Evolutionary conservation across 2,329 filamentous ascomycete species (phyloP).

Genomic region (Talaromyces marneffei): DNA sequence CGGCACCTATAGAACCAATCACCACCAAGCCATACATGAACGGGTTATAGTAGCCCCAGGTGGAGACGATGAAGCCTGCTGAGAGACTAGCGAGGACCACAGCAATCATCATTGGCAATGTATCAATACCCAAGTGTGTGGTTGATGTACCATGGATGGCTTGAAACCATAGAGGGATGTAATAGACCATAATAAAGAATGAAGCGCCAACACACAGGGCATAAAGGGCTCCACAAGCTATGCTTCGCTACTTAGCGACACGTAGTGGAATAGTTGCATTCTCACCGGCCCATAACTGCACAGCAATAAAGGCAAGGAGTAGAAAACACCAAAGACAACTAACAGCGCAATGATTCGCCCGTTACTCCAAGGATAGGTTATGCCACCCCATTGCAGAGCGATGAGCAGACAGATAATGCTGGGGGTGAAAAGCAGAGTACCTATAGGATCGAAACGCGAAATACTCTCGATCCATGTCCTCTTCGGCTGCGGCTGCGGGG

Average conservation of each 20-base stretch:
- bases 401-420: constrained; percentile 39
- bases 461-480: neutral
- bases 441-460: constrained; percentile 40
- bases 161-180: constrained; percentile 46
- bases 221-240: constrained; percentile 30
- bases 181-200: constrained; percentile 39
- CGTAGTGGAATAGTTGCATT: constrained; percentile 24
- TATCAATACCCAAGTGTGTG: constrained; percentile 35
- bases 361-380: constrained; percentile 31
- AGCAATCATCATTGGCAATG: constrained; percentile 26
- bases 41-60: constrained; percentile 7
- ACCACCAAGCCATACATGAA: constrained; percentile 3
- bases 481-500: too few relatives aligned
- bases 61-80: neutral
- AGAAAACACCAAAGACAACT: constrained; percentile 39
- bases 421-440: constrained; percentile 36
- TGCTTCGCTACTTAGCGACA: constrained; percentile 33
- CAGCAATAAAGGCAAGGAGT: constrained; percentile 28
- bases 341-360: constrained; percentile 42
- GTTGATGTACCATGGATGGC: constrained; percentile 28
- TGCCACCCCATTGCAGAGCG: constrained; percentile 44
- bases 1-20: constrained; percentile 15
- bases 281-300: constrained; percentile 36
- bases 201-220: constrained; percentile 32
- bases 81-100: neutral